These are phyloP conservation scores for Persicaria tinctoria DNA, from an alignment of 148 eudicot species.

Conservation along the genomic window DNA sequence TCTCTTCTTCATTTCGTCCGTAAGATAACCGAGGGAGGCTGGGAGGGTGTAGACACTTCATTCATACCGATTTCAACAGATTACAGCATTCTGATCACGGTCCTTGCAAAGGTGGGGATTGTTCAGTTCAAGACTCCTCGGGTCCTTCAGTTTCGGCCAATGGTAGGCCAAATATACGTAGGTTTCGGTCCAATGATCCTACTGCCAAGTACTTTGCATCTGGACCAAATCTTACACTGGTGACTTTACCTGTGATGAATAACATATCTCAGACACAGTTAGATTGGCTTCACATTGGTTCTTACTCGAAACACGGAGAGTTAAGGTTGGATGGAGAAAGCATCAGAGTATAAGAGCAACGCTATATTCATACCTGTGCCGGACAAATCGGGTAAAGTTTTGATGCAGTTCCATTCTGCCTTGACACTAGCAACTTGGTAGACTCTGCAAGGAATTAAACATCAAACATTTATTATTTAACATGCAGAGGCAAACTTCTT, in stretches of 20 bases:
- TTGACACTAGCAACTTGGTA: conserved; percentile 93
- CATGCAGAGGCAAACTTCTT: neutral
- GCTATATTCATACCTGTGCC: conserved; percentile 60
- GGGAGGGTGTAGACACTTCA: too few relatives aligned
- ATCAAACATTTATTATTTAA: neutral
- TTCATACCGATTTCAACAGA: neutral
- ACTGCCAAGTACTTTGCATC: conserved; percentile 90
- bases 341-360: neutral
- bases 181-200: conserved; percentile 85
- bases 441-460: conserved; percentile 44
- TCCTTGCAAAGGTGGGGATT: neutral
- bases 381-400: conserved; percentile 84
- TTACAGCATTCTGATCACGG: neutral
- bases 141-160: neutral
- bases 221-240: conserved; percentile 68
- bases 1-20: too few relatives aligned
- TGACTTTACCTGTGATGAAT: conserved; percentile 58
- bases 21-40: too few relatives aligned
- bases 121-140: conserved; percentile 3
- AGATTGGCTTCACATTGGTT: neutral
- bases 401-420: conserved; percentile 82
- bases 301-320: neutral
- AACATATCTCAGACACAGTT: neutral
- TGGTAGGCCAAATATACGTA: conserved; percentile 85
- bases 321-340: too few relatives aligned